These are phyloP conservation scores for Verticillium zaregamsianum DNA, from an alignment of 2,329 filamentous ascomycete genomes.

Conservation along the genomic window DNA sequence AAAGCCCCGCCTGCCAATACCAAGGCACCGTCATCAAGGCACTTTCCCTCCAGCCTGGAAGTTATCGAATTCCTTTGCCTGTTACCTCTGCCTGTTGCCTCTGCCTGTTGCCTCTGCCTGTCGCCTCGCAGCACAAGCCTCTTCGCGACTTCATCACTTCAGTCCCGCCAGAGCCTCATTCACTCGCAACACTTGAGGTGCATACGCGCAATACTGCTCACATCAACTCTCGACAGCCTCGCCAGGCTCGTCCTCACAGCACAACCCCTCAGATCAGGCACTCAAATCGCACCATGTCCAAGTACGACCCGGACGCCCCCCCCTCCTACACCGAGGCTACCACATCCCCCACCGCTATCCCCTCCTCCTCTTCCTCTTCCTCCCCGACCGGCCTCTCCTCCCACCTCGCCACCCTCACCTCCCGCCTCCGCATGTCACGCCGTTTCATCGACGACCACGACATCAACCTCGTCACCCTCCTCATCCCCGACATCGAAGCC, in stretches of 20 bases:
- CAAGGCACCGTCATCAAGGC: not conserved
- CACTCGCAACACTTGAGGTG: too few relatives aligned
- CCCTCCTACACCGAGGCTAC: slow-evolving; percentile 6
- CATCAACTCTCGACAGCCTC: not conserved
- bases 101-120: too few relatives aligned
- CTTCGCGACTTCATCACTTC: too few relatives aligned
- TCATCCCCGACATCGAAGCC: slow-evolving; percentile 36
- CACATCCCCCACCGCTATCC: slow-evolving; percentile 14
- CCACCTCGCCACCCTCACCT: slow-evolving; percentile 31
- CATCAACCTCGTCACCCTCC: slow-evolving; percentile 29
- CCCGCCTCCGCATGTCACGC: slow-evolving; percentile 25
- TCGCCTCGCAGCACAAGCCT: too few relatives aligned
- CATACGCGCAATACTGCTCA: too few relatives aligned
- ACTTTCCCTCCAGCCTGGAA: not conserved
- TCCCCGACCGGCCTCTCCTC: slow-evolving; percentile 17
- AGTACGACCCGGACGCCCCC: not conserved
- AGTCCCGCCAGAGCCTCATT: too few relatives aligned
- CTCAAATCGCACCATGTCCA: not conserved
- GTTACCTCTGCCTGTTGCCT: not conserved
- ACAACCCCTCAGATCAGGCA: not conserved
- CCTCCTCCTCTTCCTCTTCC: slow-evolving; percentile 23
- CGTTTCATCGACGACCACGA: slow-evolving; percentile 30
- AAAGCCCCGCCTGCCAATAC: not conserved
- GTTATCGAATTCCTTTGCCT: not conserved
- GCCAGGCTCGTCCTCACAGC: not conserved